phyloP scores from a whole-genome alignment of 768 basidiomycete genomes.

The Piloderma croceum region DNA sequence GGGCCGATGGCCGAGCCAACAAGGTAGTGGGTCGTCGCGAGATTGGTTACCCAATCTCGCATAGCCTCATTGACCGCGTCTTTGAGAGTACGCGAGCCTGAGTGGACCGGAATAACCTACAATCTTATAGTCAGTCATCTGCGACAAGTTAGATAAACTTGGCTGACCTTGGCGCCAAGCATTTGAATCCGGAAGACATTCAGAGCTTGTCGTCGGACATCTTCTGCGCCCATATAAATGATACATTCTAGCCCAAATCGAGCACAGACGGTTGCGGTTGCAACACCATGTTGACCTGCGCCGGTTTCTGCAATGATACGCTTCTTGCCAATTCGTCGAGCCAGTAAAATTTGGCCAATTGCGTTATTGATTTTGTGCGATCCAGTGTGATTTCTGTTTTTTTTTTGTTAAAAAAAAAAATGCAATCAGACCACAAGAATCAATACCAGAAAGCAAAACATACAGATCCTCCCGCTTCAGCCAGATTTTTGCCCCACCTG shows the following conservation, averaged over 20 bases:
- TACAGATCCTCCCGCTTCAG: conserved; percentile 92
- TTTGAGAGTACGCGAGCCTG: conserved; percentile 92
- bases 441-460: conserved; percentile 18
- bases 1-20: conserved; percentile 97
- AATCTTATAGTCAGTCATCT: not conserved
- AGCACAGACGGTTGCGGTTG: conserved; percentile 96
- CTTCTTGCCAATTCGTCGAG: conserved; percentile 89
- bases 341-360: conserved; percentile 93
- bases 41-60: conserved; percentile 97
- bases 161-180: conserved; percentile 80
- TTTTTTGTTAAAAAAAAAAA: conserved; percentile 9
- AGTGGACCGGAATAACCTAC: conserved; percentile 88
- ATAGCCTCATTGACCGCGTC: conserved; percentile 98
- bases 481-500: conserved; percentile 95
- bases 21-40: conserved; percentile 90
- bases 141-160: not conserved
- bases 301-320: conserved; percentile 99
- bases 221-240: conserved; percentile 98
- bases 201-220: conserved; percentile 90
- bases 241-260: conserved; percentile 93
- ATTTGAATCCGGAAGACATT: conserved; percentile 98
- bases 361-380: conserved; percentile 99
- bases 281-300: conserved; percentile 98
- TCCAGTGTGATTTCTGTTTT: conserved; percentile 85
- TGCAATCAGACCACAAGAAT: conserved; percentile 2